phyloP scores from a whole-genome alignment of 176 grass and related monocot genomes.

The Bothriochloa decipiens region DNA sequence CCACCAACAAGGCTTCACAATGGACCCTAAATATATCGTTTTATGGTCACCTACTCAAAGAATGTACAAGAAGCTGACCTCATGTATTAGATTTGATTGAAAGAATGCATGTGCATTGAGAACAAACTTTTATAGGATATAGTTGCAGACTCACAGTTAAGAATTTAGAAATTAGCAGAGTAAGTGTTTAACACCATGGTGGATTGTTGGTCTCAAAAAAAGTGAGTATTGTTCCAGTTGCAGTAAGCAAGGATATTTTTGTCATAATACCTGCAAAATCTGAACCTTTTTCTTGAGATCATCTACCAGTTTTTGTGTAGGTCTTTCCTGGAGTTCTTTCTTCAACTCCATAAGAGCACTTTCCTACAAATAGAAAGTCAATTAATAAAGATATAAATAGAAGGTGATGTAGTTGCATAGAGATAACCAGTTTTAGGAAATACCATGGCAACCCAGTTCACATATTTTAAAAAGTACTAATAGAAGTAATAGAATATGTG shows the following conservation, averaged over 20 bases:
- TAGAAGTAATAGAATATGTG: constrained; percentile 5
- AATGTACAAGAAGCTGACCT: constrained; percentile 5
- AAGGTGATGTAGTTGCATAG: constrained; percentile 15
- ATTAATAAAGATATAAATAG: constrained; percentile 19
- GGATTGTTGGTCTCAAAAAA: constrained; percentile 7
- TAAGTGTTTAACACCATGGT: constrained; percentile 17
- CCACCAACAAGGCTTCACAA: constrained; percentile 12
- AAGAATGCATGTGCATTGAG: constrained; percentile 1
- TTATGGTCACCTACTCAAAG: neutral
- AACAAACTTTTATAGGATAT: neutral
- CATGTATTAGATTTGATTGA: constrained; percentile 8
- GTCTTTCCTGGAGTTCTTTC: constrained; percentile 96
- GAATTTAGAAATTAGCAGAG: constrained; percentile 7
- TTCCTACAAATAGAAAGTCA: constrained; percentile 72
- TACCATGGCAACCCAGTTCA: constrained; percentile 6
- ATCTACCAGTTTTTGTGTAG: constrained; percentile 85
- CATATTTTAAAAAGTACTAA: neutral
- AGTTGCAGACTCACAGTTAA: neutral
- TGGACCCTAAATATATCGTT: neutral
- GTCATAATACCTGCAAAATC: constrained; percentile 83
- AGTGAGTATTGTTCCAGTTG: neutral
- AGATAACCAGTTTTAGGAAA: constrained; percentile 38
- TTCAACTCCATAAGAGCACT: constrained; percentile 70
- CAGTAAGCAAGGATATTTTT: neutral
- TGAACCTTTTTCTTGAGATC: constrained; percentile 98